A percentile compares a stretch with the other conserved stretches of the same genome.
Conservation (phyloP, 2,329 filamentous ascomycete genomes). For the Cryphonectria naterciae region DNA sequence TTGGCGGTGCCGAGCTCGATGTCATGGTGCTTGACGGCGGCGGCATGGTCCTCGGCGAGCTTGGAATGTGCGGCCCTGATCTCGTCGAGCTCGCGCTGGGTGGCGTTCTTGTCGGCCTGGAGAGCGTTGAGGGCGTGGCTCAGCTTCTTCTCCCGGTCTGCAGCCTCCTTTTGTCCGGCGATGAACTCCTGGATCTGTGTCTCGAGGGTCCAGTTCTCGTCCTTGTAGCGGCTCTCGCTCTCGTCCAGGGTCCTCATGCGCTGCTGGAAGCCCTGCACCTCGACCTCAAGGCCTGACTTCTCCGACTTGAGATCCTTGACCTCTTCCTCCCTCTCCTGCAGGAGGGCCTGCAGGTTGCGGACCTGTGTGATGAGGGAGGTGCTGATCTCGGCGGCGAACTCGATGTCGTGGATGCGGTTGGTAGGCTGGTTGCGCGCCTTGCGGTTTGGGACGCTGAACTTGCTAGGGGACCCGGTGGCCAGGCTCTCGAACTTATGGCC, state of each 20-base stretch:
- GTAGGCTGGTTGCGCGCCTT: conserved; percentile 89
- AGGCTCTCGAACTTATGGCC: conserved; percentile 70
- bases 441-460: conserved; percentile 82
- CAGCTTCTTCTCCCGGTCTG: conserved; percentile 83
- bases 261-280: conserved; percentile 78
- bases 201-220: conserved; percentile 98
- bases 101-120: conserved; percentile 73
- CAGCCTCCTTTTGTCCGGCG: conserved; percentile 72
- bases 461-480: conserved; percentile 84
- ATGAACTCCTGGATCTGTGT: conserved; percentile 86
- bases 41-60: conserved; percentile 78
- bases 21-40: conserved; percentile 80
- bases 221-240: conserved; percentile 94
- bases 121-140: conserved; percentile 71
- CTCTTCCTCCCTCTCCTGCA: conserved; percentile 86
- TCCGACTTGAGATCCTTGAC: conserved; percentile 76
- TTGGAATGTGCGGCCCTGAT: conserved; percentile 79
- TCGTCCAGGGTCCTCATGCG: conserved; percentile 84
- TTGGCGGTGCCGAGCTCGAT: conserved; percentile 84
- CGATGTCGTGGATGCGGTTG: conserved; percentile 90
- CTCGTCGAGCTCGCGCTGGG: conserved; percentile 90
- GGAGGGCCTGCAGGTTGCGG: conserved; percentile 81
- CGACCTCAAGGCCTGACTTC: conserved; percentile 79
- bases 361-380: conserved; percentile 94
- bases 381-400: conserved; percentile 97